Percentiles rank a stretch among this genome's conserved stretches.
Evolutionary conservation across 1,284 basidiomycete genomes (phyloP).

Genomic region (Marasmius oreades): DNA sequence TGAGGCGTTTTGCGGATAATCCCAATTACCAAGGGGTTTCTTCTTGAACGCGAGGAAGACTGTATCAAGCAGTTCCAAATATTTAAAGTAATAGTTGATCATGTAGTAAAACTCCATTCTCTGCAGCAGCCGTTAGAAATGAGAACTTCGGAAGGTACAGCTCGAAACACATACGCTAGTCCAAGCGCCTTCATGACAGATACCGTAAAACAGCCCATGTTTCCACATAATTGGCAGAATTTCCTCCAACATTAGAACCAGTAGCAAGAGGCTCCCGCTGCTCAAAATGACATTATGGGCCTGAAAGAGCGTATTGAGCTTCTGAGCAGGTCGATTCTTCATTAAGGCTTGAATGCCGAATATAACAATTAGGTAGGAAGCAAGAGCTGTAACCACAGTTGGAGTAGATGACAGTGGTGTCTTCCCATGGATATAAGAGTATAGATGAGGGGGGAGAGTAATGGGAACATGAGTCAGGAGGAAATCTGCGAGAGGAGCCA

Average conservation of each 20-base stretch:
- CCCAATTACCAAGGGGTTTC: slow-evolving; percentile 79
- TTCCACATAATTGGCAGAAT: slow-evolving; percentile 75
- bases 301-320: slow-evolving; percentile 88
- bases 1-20: no score
- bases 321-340: slow-evolving; percentile 71
- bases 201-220: slow-evolving; percentile 69
- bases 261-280: slow-evolving; percentile 75
- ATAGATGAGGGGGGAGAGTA: slow-evolving; percentile 59
- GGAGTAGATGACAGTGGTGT: slow-evolving; percentile 82
- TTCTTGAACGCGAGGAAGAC: slow-evolving; percentile 98
- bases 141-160: slow-evolving; percentile 20
- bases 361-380: slow-evolving; percentile 83
- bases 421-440: slow-evolving; percentile 67
- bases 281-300: slow-evolving; percentile 90
- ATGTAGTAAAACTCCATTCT: slow-evolving; percentile 92
- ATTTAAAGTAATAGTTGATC: slow-evolving; percentile 98
- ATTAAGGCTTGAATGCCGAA: slow-evolving; percentile 86
- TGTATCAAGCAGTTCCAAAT: slow-evolving; percentile 92
- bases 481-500: slow-evolving; percentile 73
- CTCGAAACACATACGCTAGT: slow-evolving; percentile 58
- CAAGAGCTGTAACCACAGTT: slow-evolving; percentile 68
- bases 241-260: slow-evolving; percentile 89
- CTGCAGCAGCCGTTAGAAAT: slow-evolving; percentile 33
- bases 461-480: slow-evolving; percentile 53
- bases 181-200: slow-evolving; percentile 82